Evolutionary conservation across 2,329 filamentous ascomycete species (phyloP).

Genomic region (Phialocephala sp.): DNA sequence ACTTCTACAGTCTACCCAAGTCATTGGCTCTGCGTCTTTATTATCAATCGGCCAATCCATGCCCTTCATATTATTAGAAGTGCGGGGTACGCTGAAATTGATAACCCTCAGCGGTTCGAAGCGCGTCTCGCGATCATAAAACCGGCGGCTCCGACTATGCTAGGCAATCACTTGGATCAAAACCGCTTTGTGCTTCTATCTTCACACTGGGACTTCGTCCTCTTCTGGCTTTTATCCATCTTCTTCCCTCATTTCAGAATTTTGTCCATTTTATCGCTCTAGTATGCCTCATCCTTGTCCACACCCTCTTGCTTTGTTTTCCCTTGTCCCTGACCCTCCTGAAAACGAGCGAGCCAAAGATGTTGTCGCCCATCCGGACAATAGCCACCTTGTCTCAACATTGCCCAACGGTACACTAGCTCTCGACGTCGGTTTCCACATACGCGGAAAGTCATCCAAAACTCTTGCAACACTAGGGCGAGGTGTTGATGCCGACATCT

Average conservation of each 20-base stretch:
- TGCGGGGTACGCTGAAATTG: no score
- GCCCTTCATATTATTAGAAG: no score
- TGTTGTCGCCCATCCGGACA: conserved; percentile 10
- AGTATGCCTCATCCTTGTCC: conserved; percentile 14
- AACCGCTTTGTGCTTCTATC: background rate
- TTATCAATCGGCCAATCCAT: no score
- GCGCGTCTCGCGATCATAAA: conserved; percentile 9
- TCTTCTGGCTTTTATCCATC: no score
- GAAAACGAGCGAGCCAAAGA: conserved; percentile 12
- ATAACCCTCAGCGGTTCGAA: no score
- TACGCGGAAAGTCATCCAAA: conserved; percentile 11
- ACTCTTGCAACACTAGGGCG: conserved; percentile 17
- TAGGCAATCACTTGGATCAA: background rate
- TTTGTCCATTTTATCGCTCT: conserved; percentile 3
- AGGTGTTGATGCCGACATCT: conserved; percentile 14
- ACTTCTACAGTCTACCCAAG: no score
- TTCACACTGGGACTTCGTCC: no score
- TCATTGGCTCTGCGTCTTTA: no score
- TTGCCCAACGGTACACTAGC: conserved; percentile 11
- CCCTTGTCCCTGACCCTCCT: conserved; percentile 2
- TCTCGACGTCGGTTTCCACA: conserved; percentile 19
- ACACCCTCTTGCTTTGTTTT: conserved; percentile 21
- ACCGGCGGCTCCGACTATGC: no score
- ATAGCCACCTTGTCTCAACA: conserved; percentile 12
- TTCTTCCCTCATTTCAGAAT: conserved; percentile 11